Base-by-base conservation (phyloP, 2,329 filamentous ascomycete species). In the Penicillium hordei region DNA sequence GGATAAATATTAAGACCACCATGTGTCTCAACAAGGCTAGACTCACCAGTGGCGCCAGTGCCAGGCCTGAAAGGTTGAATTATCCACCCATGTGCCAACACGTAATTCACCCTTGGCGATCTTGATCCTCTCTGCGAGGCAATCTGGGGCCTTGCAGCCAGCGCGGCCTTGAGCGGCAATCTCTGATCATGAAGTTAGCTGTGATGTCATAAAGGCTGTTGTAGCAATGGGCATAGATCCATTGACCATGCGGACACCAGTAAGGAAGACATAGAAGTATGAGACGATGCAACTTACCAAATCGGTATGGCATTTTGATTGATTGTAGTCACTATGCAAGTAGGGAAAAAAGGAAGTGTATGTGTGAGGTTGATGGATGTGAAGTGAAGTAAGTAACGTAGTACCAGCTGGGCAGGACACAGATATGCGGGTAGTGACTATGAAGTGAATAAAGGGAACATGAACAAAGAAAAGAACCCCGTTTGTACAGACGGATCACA, bases 41-140 rank as follows among this genome's bases (percentile, higher is more conserved):
- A 67, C 83, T 70, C 81, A 95, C 93, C 93, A 97, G 73, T 97
- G 93, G 71, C 88, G 89, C 87, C 89, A 97, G 57, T 79, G 75
- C 85, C 86, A 96, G 68, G 82, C 82, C 42, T 84, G 84, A 68
- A 87, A 82, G 1, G 79, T 78, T 0, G 79, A 68, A 31, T 88
- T 83, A 9, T 83, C 83, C 61, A 96, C 83, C 81, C 88, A 90
- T 23, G 82, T 83, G 42, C 90, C 93, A 52, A 92, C 84, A 55
- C 93, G 89, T 3, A 96, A 78, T 63, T 91, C 86, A 55, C 88
- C 91, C 77, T 96, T 96, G 27, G 69, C 65, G 69, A 96, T 91
- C 77, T 96, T 96, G 68, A 82, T 71, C 1, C 70, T 79, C 1
- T 76, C 77, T 2, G 89, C 82, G 75, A 92, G 92, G 82, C 93